A percentile compares a stretch with the other conserved stretches of the same genome.
phyloP scores from a whole-genome alignment of 352 stramenopile species.

The Peronospora farinosa region DNA sequence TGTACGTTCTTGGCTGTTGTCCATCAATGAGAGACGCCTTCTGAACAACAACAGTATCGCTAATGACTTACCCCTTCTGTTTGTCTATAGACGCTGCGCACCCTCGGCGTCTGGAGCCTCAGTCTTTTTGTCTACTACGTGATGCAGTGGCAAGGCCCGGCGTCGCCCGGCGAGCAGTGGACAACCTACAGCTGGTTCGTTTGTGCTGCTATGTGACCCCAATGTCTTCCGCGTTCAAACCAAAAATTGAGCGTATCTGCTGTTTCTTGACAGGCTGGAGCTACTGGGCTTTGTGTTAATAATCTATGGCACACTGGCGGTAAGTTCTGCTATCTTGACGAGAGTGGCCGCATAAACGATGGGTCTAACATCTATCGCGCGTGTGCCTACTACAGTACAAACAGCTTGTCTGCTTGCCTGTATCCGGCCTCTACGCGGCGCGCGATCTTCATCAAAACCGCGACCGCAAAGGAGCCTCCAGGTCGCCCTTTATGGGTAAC shows the following conservation, averaged over 20 bases:
- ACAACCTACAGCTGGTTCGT: slow-evolving; percentile 63
- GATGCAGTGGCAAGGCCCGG: slow-evolving; percentile 50
- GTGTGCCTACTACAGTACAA: slow-evolving; percentile 56
- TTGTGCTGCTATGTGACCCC: not conserved
- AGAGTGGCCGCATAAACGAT: slow-evolving; percentile 8
- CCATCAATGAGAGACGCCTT: slow-evolving; percentile 6
- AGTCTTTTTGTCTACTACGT: slow-evolving; percentile 79
- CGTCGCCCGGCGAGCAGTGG: slow-evolving; percentile 66
- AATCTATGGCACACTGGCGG: slow-evolving; percentile 70
- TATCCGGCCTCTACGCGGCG: slow-evolving; percentile 39
- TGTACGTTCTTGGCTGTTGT: slow-evolving; percentile 10
- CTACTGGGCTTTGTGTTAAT: slow-evolving; percentile 70
- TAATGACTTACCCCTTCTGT: slow-evolving; percentile 13
- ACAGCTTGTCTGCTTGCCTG: slow-evolving; percentile 56
- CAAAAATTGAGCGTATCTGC: not conserved
- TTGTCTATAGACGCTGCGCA: slow-evolving; percentile 56
- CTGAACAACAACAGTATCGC: not conserved
- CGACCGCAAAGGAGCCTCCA: slow-evolving; percentile 30
- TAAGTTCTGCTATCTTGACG: slow-evolving; percentile 28
- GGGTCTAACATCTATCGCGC: not conserved
- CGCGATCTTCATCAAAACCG: slow-evolving; percentile 24
- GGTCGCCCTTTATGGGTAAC: slow-evolving; percentile 71
- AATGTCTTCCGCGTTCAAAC: slow-evolving; percentile 4
- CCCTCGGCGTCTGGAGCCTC: slow-evolving; percentile 68
- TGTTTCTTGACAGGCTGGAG: slow-evolving; percentile 46